Evolutionary conservation across 495 filamentous ascomycete genomes (phyloP), one percentile per base, ranked within the genome.

Genomic region (Achaetomiella virescens): DNA sequence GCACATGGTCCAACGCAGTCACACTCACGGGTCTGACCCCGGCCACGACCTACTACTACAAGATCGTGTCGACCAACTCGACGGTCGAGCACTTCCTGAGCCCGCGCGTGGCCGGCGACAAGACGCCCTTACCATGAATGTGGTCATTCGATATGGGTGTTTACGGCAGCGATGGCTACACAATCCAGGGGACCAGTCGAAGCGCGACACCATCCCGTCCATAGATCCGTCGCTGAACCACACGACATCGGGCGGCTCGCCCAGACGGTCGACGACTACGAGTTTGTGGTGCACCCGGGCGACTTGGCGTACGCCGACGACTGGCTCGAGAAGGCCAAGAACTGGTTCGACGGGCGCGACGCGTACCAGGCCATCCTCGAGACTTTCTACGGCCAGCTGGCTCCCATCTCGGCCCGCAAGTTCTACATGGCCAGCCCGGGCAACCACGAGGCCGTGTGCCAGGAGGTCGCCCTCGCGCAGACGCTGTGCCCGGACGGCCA

Each of bases 181-280:
- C 81, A 36, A 74, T 75, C 46, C 41, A 73, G 43, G 63, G 53
- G 70, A 78, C 52, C 65, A 71, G 55, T 66, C 68, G n/a, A 83
- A 81, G 65, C 69, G 73, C 27, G 78, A 81, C 57, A 72, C 67
- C 2, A 81, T 79, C 45, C 81, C 81, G 0, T 57, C 59, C 20
- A 64, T 84, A 37, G 63, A 78, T 20, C 82, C 82, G 3, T 75
- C 74, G n/a, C 70, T 84, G 6, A 82, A 84, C 68, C 81, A 84
- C 65, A 80, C 78, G 18, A 85, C 82, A 84, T 84, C 58, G 74
- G 70, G 20, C 76, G 75, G 20, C 72, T 85, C 0, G 81, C 79
- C 1, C 58, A 66, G 6, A 83, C 75, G 4, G 70, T 81, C 37
- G 64, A 84, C 44, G 72, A 79, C 62, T 84, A 84, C 64, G 82